Evolutionary conservation across 306 rosid genomes (phyloP).

Genomic region (Dalbergia oliveri): DNA sequence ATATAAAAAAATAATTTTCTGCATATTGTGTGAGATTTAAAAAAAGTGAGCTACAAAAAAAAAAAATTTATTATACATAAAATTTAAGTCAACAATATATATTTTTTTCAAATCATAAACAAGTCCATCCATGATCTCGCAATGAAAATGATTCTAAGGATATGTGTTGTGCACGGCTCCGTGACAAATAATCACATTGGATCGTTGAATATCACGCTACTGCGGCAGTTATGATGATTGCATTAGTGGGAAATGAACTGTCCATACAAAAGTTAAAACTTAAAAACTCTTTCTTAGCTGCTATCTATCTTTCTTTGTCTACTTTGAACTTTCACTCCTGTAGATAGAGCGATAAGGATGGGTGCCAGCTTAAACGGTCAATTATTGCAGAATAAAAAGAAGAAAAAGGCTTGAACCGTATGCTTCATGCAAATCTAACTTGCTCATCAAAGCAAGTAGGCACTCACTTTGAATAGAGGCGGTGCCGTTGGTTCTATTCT

Average conservation of each 20-base stretch:
- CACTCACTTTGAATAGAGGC: not conserved
- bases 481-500: not conserved
- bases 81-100: too few species aligned
- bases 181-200: not conserved
- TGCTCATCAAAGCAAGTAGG: conserved; percentile 5
- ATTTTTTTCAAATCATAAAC: too few species aligned
- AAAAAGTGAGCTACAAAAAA: too few species aligned
- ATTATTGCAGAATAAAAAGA: conserved; percentile 7
- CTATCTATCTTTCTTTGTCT: not conserved
- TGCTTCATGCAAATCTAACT: not conserved
- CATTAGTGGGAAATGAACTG: conserved; percentile 38
- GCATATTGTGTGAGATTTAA: too few species aligned
- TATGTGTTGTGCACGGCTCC: not conserved
- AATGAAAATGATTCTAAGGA: not conserved
- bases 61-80: too few species aligned
- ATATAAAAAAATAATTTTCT: too few species aligned
- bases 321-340: not conserved
- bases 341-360: not conserved
- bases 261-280: not conserved
- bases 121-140: too few species aligned
- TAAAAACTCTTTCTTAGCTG: not conserved
- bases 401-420: not conserved
- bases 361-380: conserved; percentile 24
- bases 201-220: conserved; percentile 29
- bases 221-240: conserved; percentile 31